Percentiles rank a stretch among this genome's conserved stretches.
Evolutionary conservation across 495 filamentous ascomycete genomes (phyloP).

Genomic region (Bacidia rubella): DNA sequence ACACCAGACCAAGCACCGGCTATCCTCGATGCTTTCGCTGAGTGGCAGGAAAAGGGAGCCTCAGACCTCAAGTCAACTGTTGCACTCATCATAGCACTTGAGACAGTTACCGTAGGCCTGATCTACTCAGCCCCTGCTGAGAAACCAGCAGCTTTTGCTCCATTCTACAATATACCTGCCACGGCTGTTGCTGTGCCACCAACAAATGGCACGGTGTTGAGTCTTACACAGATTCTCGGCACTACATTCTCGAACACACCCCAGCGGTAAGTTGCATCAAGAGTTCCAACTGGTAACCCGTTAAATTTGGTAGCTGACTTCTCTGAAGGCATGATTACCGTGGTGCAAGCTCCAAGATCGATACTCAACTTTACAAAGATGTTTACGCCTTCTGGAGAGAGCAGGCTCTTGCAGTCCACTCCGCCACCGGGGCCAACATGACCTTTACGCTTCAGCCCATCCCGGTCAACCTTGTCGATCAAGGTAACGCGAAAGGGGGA

Average conservation of each 20-base stretch:
- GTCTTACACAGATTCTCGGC: slow-evolving; percentile 18
- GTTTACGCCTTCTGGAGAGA: slow-evolving; percentile 4
- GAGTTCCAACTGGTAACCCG: too few species aligned
- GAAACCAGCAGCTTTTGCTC: slow-evolving; percentile 19
- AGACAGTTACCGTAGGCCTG: background rate
- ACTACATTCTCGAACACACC: slow-evolving; percentile 2
- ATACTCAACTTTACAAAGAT: slow-evolving; percentile 5
- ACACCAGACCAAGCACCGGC: slow-evolving; percentile 15
- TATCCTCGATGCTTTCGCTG: slow-evolving; percentile 3
- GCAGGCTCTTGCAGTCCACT: background rate
- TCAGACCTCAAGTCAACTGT: background rate
- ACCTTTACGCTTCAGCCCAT: slow-evolving; percentile 7
- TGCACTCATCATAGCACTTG: background rate
- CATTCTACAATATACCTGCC: slow-evolving; percentile 18
- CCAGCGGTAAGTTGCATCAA: background rate
- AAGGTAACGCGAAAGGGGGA: slow-evolving; percentile 11
- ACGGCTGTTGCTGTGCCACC: slow-evolving; percentile 13
- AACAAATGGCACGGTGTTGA: slow-evolving; percentile 19
- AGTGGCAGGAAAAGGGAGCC: background rate
- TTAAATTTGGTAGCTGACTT: background rate
- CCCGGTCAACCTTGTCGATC: background rate
- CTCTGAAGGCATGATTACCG: slow-evolving; percentile 3
- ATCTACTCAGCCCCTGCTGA: slow-evolving; percentile 19
- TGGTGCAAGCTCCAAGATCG: slow-evolving; percentile 5
- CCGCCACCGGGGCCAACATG: slow-evolving; percentile 5